A percentile compares a stretch with the other conserved stretches of the same genome.
Conservation (phyloP, 768 basidiomycete genomes). For the Daedalea quercina region DNA sequence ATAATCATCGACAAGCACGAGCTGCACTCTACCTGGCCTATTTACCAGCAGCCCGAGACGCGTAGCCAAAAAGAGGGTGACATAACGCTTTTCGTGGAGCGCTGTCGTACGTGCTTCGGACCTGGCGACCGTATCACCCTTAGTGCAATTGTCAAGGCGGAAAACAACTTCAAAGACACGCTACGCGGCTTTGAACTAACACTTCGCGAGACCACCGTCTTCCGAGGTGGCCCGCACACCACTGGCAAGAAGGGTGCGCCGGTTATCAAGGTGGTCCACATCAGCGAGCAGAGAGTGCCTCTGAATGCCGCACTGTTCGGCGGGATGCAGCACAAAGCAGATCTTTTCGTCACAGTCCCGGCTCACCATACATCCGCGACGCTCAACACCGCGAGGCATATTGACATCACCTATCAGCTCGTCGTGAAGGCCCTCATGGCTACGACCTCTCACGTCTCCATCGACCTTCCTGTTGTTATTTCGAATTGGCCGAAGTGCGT, state of each 20-base stretch:
- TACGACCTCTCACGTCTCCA: slow-evolving; percentile 50
- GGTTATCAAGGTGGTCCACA: slow-evolving; percentile 42
- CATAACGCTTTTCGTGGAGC: slow-evolving; percentile 69
- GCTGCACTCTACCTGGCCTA: slow-evolving; percentile 88
- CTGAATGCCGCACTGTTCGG: slow-evolving; percentile 71
- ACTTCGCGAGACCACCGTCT: slow-evolving; percentile 71
- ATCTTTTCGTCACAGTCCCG: slow-evolving; percentile 65
- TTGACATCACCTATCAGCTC: slow-evolving; percentile 80
- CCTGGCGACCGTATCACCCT: slow-evolving; percentile 78
- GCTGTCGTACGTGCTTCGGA: slow-evolving; percentile 75
- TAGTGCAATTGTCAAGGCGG: slow-evolving; percentile 66
- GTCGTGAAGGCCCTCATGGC: slow-evolving; percentile 75
- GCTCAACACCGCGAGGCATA: slow-evolving; percentile 73
- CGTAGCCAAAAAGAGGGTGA: slow-evolving; percentile 63
- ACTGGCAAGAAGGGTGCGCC: slow-evolving; percentile 54
- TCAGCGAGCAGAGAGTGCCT: slow-evolving; percentile 67
- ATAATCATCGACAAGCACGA: slow-evolving; percentile 93
- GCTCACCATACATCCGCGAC: slow-evolving; percentile 75
- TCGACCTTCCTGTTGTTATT: slow-evolving; percentile 75
- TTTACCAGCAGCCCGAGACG: slow-evolving; percentile 73
- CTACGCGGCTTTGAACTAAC: slow-evolving; percentile 81
- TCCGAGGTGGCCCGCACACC: slow-evolving; percentile 52
- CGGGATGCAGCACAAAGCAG: slow-evolving; percentile 63
- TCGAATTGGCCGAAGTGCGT: slow-evolving; percentile 83
- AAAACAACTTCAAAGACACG: slow-evolving; percentile 58